Percentiles rank a stretch among this genome's conserved stretches.
phyloP scores from a whole-genome alignment of 257 asterid species.

The Penstemon newberryi region DNA sequence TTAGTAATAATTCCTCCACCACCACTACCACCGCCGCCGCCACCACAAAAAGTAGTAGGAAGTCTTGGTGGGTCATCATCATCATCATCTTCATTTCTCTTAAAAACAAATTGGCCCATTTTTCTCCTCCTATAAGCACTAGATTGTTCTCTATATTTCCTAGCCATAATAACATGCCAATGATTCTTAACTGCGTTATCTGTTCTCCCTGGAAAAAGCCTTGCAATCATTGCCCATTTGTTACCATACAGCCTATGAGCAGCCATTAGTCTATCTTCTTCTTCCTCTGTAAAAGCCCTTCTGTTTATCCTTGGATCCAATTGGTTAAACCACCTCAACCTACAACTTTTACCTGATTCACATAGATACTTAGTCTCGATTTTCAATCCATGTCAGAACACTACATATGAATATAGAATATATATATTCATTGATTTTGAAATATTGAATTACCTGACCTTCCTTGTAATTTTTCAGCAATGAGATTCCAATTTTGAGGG shows the following conservation, averaged over 20 bases:
- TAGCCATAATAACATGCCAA: conserved; percentile 92
- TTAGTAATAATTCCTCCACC: conserved; percentile 23
- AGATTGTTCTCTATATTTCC: conserved; percentile 82
- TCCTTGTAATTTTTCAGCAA: conserved; percentile 77
- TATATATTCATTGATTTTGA: too few relatives aligned
- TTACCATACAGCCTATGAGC: conserved; percentile 89
- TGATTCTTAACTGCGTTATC: conserved; percentile 92
- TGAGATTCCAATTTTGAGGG: conserved; percentile 90
- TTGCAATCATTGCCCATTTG: conserved; percentile 93
- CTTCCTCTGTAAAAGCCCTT: conserved; percentile 80
- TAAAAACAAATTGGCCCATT: conserved; percentile 57
- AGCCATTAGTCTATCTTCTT: conserved; percentile 83
- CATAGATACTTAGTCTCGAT: too few relatives aligned
- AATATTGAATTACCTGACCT: conserved; percentile 56
- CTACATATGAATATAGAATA: too few relatives aligned
- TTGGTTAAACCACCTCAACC: conserved; percentile 91
- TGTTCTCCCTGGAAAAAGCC: conserved; percentile 88
- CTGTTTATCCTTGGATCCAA: conserved; percentile 84
- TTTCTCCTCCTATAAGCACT: conserved; percentile 68
- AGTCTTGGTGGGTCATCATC: too few relatives aligned
- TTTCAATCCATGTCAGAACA: too few relatives aligned
- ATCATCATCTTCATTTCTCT: conserved; percentile 33
- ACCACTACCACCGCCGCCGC: conserved; percentile 23
- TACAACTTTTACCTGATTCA: conserved; percentile 71
- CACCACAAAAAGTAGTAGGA: background rate